Base-by-base conservation (phyloP, 2,329 filamentous ascomycete genomes). In the Trichophaea hybrida region DNA sequence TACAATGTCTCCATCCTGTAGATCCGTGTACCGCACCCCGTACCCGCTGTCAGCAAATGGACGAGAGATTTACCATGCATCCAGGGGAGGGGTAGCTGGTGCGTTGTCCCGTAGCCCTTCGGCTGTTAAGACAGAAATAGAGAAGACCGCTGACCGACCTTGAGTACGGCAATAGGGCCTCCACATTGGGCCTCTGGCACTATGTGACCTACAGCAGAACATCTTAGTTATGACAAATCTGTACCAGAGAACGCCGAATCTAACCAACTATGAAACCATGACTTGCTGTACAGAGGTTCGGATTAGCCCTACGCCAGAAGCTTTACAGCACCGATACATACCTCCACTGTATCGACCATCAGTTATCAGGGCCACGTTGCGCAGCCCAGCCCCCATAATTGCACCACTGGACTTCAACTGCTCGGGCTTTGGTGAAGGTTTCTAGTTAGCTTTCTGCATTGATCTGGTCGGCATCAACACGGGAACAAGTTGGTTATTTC, bases 291-390 rank as follows among this genome's bases (percentile, higher is more conserved):
- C 48, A 33, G 15, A 12, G 31, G 37, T 37, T 49, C 24, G 44
- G 44, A 53, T 53, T 53, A 53, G 50, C 50, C 13, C 34, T 44
- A 13, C 34, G 37, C 24, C 44, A 49, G 44, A 8, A 49, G 13
- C 38, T 43, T 43, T 24, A 17, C 13, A 49, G 8, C 13, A 24
- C 44, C 8, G n/a, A 17, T 40, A 59, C 64, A 80, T 86, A 1
- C 89, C 91, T 35, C 91, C 91, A 51, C 81, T 85, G 72, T 96
- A 97, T 50, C 91, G 76, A 0, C 91, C 91, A 70, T 97, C 91
- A 0, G 91, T 97, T 53, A 97, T 88, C 12, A 97, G 79, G 0
- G 91, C 90, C 6, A 96, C 81, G 68, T 95, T 94, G 58, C 66
- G 67, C 56, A 97, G 76, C 10, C 86, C 86, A 0, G 91, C 91